These are phyloP conservation scores for Salix dunnii DNA, from an alignment of 345 rosid species.

Conservation along the genomic window DNA sequence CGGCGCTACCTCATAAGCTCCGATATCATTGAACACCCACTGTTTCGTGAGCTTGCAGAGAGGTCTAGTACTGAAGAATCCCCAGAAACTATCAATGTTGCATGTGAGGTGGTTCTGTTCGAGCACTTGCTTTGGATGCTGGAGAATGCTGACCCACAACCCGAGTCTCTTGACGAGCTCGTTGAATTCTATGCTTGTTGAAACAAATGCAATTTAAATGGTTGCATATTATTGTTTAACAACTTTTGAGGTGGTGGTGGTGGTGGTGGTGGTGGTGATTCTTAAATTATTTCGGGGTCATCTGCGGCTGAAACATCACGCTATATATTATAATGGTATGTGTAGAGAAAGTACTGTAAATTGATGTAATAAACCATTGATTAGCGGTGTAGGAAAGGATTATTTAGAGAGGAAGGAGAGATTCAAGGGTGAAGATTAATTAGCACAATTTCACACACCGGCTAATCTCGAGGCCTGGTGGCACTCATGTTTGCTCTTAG, in stretches of 20 bases:
- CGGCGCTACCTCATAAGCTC: conserved; percentile 65
- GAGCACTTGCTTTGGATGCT: conserved; percentile 98
- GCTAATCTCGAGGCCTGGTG: conserved; percentile 25
- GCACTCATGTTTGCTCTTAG: background rate
- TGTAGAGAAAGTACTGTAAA: conserved; percentile 19
- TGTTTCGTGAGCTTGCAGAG: conserved; percentile 43
- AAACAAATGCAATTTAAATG: background rate
- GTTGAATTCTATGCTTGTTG: conserved; percentile 80
- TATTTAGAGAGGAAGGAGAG: background rate
- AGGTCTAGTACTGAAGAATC: conserved; percentile 19
- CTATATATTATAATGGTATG: background rate
- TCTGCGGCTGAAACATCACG: background rate
- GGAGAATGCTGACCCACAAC: conserved; percentile 65
- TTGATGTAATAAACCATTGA: conserved; percentile 17
- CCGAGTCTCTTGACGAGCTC: conserved; percentile 73
- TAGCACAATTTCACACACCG: conserved; percentile 18
- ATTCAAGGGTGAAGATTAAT: conserved; percentile 6
- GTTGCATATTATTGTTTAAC: background rate
- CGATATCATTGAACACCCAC: conserved; percentile 41
- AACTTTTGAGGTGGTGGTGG: background rate
- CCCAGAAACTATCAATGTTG: conserved; percentile 42
- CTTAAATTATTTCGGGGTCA: background rate
- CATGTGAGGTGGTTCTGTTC: conserved; percentile 91
- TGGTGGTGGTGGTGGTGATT: background rate
- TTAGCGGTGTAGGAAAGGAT: conserved; percentile 7